phyloP scores from a whole-genome alignment of 2,329 filamentous ascomycete species.

The Periconia sp. region DNA sequence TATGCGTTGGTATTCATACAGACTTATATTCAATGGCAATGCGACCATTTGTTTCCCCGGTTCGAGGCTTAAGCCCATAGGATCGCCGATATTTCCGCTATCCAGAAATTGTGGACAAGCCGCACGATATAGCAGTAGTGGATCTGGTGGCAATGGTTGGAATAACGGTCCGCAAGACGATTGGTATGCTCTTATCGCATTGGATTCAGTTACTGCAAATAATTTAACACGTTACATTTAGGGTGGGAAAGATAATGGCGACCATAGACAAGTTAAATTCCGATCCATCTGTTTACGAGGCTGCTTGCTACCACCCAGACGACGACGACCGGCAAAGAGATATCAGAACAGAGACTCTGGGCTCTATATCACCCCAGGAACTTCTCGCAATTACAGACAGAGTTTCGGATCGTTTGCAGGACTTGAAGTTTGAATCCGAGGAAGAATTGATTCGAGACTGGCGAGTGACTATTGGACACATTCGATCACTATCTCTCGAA shows the following conservation, averaged over 20 bases:
- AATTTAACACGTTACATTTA: background rate
- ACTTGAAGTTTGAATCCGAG: background rate
- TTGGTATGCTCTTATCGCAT: background rate
- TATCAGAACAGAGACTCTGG: background rate
- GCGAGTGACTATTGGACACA: too few relatives aligned
- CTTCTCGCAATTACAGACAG: background rate
- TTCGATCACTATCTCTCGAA: too few relatives aligned
- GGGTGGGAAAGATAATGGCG: background rate
- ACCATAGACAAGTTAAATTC: background rate
- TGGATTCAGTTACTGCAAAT: background rate
- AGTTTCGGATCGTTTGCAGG: background rate
- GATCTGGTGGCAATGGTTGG: background rate
- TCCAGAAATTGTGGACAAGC: background rate
- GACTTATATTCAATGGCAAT: too few relatives aligned
- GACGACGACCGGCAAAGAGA: background rate
- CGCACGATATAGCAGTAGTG: background rate
- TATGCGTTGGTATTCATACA: background rate
- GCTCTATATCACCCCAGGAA: background rate
- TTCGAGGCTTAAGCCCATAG: background rate
- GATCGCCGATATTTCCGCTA: background rate
- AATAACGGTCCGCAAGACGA: background rate
- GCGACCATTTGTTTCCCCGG: too few relatives aligned
- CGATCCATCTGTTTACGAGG: background rate
- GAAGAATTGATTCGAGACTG: too few relatives aligned
- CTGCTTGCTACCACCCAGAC: background rate